A percentile compares a stretch with the other conserved stretches of the same genome.
Evolutionary conservation across 2,329 filamentous ascomycete genomes (phyloP).

Genomic region (Penicillium frequentans): DNA sequence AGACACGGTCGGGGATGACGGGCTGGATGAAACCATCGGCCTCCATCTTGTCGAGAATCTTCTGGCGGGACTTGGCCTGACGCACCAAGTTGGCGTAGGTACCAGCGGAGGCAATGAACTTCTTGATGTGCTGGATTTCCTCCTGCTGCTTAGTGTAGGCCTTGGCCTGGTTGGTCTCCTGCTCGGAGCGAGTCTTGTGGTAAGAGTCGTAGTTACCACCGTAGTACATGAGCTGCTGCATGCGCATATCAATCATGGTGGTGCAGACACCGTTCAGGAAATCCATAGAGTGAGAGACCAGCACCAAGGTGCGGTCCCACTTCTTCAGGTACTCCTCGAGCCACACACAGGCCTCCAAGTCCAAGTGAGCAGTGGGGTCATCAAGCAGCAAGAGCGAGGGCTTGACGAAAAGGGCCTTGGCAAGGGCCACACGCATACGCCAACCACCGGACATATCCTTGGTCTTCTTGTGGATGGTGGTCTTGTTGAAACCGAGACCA

Average conservation of each 20-base stretch:
- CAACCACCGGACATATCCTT: slow-evolving; percentile 99
- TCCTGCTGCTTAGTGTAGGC: slow-evolving; percentile 99
- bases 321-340: slow-evolving; percentile 99
- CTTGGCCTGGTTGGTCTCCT: slow-evolving; percentile 98
- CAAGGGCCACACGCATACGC: slow-evolving; percentile 98
- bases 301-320: slow-evolving; percentile 94
- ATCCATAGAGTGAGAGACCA: slow-evolving; percentile 97
- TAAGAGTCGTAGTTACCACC: slow-evolving; percentile 99
- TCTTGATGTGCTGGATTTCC: slow-evolving; percentile 99
- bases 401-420: slow-evolving; percentile 97
- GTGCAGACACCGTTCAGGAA: slow-evolving; percentile 99
- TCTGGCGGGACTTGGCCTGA: slow-evolving; percentile 98
- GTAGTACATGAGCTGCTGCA: slow-evolving; percentile 88
- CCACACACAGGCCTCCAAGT: slow-evolving; percentile 99
- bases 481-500: slow-evolving; percentile 99
- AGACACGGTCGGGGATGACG: slow-evolving; percentile 79
- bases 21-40: slow-evolving; percentile 97
- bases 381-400: slow-evolving; percentile 93
- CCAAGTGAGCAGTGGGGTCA: slow-evolving; percentile 98
- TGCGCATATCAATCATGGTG: slow-evolving; percentile 98
- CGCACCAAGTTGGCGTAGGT: slow-evolving; percentile 99
- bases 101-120: slow-evolving; percentile 99
- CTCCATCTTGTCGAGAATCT: slow-evolving; percentile 99
- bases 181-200: slow-evolving; percentile 87
- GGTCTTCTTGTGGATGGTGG: slow-evolving; percentile 97